Evolutionary conservation across 2,329 filamentous ascomycete genomes (phyloP), one percentile per base, ranked within the genome.

Genomic region (Penicillium sp.): DNA sequence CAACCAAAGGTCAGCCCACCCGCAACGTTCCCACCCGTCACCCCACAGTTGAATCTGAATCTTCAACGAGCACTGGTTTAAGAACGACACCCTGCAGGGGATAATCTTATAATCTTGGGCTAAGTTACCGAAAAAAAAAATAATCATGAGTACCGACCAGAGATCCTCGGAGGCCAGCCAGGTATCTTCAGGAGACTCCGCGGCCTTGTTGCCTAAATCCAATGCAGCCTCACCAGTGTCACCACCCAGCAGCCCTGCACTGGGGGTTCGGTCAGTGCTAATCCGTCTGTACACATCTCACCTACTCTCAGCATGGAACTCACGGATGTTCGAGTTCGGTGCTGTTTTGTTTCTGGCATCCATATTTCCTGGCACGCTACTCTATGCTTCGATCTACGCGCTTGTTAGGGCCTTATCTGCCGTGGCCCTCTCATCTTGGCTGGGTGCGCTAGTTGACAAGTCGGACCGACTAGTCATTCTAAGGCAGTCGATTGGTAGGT

Each of bases 351-450:
- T 82, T 68, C 75, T 87, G 10, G 83, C 84, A 0, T 71, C 78
- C 1, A 79, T 84, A 46, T 87, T 79, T 62, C 82, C 82, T 0
- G 74, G 78, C 0, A 90, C 87, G 0, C 75, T 91, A 22, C 78
- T 89, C 22, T 87, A 85, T 35, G 80, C 87, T 55, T 90, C 88
- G 0, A 74, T 87, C n/a, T 91, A 91, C 66, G 88, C 88, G 0
- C 73, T 91, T 7, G 76, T 81, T 5, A 82, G 89, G 22, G 80
- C 83, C 6, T 73, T 79, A 0, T 78, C 84, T 0, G 86, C 86
- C 0, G 81, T 88, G 4, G 27, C 85, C 0, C 74, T 90, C 7
- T 82, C 87, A 0, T 82, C 84, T 13, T 76, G 76, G 46, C 71
- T 91, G 6, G 89, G 89, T 1, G 66, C 68, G 1, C 79, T 78